phyloP scores from a whole-genome alignment of 2,329 filamentous ascomycete species.

The Colletotrichum acutatum region DNA sequence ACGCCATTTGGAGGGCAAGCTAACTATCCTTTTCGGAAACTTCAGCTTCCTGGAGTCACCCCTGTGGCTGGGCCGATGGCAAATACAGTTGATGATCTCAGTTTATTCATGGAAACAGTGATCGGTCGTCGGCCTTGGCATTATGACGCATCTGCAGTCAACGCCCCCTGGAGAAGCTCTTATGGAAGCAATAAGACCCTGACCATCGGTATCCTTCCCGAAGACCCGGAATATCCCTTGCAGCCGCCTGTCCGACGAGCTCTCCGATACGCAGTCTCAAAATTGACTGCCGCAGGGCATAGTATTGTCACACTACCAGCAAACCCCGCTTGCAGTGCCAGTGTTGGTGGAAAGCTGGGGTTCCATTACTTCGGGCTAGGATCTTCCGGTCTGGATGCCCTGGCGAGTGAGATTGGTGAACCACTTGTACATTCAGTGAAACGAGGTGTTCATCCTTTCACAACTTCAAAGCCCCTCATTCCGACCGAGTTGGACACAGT shows the following conservation, averaged over 20 bases:
- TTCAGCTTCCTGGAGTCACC: conserved; percentile 41
- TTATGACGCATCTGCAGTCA: conserved; percentile 53
- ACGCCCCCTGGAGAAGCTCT: conserved; percentile 57
- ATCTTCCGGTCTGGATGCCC: conserved; percentile 44
- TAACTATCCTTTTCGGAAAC: conserved; percentile 16
- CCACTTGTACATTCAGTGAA: conserved; percentile 53
- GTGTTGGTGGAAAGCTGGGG: conserved; percentile 46
- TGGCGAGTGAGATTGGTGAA: conserved; percentile 49
- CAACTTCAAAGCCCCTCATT: conserved; percentile 43
- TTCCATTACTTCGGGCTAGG: conserved; percentile 52
- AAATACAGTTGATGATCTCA: conserved; percentile 51
- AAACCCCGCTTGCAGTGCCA: conserved; percentile 44
- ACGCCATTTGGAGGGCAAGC: conserved; percentile 39
- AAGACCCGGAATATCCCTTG: conserved; percentile 58
- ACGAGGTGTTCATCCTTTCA: conserved; percentile 35
- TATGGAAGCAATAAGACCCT: conserved; percentile 42
- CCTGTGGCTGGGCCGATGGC: conserved; percentile 56
- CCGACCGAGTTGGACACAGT: conserved; percentile 42
- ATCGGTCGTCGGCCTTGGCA: conserved; percentile 54
- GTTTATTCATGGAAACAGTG: conserved; percentile 53
- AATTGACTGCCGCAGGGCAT: conserved; percentile 56
- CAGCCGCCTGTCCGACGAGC: conserved; percentile 61
- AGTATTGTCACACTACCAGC: conserved; percentile 48
- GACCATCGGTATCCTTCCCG: conserved; percentile 59
- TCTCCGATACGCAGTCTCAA: conserved; percentile 51